phyloP scores from a whole-genome alignment of 306 rosid species.

The Chamaecrista fasciculata region DNA sequence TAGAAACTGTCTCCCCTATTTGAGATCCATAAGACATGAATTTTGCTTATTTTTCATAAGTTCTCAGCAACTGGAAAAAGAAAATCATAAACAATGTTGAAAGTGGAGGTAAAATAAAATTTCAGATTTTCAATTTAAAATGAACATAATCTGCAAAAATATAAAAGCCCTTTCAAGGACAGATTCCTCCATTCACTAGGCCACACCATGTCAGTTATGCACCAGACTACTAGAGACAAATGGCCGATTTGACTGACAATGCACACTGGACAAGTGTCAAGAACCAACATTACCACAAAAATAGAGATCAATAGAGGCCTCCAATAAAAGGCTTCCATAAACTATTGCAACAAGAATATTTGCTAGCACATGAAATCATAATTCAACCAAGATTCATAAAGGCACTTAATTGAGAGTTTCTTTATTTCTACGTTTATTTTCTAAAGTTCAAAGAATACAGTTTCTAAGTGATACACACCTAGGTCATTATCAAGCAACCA shows the following conservation, averaged over 20 bases:
- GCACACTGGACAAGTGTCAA: neutral
- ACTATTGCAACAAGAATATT: neutral
- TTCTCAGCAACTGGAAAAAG: neutral
- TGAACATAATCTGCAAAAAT: neutral
- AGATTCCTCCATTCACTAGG: neutral
- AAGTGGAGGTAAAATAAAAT: neutral
- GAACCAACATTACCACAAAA: neutral
- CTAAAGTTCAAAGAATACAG: neutral
- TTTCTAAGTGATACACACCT: no score
- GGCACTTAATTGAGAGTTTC: neutral
- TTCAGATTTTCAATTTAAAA: neutral
- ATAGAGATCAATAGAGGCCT: neutral
- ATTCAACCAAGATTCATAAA: neutral
- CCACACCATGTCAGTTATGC: neutral
- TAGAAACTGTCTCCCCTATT: neutral
- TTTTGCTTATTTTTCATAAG: neutral
- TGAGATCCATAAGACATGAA: neutral
- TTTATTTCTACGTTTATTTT: neutral
- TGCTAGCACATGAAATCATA: neutral
- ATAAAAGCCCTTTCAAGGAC: neutral
- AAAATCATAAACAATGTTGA: neutral
- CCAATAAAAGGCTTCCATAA: no score
- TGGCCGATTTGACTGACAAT: neutral
- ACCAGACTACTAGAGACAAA: neutral
- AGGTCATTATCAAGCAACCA: neutral